Evolutionary conservation across 1,139 yeast genomes (phyloP), one percentile per base, ranked within the genome.

Genomic region (Sugiyamaella novakii): DNA sequence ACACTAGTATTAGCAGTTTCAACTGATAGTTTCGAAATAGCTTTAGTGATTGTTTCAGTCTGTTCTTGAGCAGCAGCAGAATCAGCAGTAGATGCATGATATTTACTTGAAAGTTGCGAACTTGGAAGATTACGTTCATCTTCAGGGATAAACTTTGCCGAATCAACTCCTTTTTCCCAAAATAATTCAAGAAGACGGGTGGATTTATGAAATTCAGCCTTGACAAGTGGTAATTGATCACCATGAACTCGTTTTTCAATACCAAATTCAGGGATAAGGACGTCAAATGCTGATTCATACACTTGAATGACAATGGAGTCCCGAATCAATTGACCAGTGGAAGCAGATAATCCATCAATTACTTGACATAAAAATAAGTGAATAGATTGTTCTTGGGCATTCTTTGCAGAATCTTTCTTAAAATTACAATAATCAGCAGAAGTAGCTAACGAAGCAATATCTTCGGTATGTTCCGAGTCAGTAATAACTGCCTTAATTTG

Each of bases 221-320:
- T 89, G 21, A 80, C 82, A 54, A 92, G 74, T 12, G 98, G 98
- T 50, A 92, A 74, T 67, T 92, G 98, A 69, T 92, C 98, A 36
- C 98, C 97, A 62, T 92, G 98, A 22, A 92, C 98, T 62, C 98
- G 81, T 70, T 92, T 92, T 67, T 92, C 98, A 58, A 92, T 87
- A 36, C 98, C 98, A 70, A 91, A 84, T 59, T 88, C 97, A 1
- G 98, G 98, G 54, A 92, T 77, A 56, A 88, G 81, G 5, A 92
- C 95, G 68, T 92, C 98, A 71, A 92, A 92, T 1, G 98, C 88
- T 1, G 96, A 87, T 68, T 92, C 98, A 65, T 91, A 91, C 5
- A 91, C 98, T 66, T 89, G 97, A 30, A 89, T 72, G 34, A 92
- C 94, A 11, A 89, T 81, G 11, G 96, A 97, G 78, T 84, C 81